These are phyloP conservation scores for Vanrija humicola DNA, from an alignment of 1,284 basidiomycete species.

Conservation along the genomic window DNA sequence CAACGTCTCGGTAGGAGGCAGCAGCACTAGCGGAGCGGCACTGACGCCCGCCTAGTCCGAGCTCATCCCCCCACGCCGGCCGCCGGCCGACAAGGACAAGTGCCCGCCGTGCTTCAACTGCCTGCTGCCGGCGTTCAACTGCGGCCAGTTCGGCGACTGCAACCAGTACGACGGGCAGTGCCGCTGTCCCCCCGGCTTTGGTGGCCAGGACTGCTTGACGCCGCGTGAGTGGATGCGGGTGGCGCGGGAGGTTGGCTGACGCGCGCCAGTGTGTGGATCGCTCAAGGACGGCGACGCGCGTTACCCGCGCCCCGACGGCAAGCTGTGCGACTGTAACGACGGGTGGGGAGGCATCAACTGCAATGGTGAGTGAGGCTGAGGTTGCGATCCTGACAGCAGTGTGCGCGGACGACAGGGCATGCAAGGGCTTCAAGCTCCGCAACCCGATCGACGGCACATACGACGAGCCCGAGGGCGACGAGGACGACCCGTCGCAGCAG, in stretches of 20 bases:
- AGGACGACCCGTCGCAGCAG: constrained; percentile 56
- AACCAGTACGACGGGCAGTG: constrained; percentile 85
- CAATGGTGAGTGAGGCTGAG: constrained; percentile 62
- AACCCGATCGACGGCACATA: constrained; percentile 24
- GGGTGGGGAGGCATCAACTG: constrained; percentile 96
- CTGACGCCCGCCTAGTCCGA: background rate
- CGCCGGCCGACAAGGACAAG: constrained; percentile 21
- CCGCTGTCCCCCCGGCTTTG: constrained; percentile 84
- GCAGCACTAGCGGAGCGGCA: background rate
- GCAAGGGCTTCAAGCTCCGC: constrained; percentile 66
- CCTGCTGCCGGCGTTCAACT: constrained; percentile 72
- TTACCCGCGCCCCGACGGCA: constrained; percentile 68
- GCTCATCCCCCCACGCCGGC: constrained; percentile 24
- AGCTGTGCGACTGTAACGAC: constrained; percentile 80
- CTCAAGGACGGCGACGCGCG: constrained; percentile 82
- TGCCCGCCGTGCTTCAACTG: constrained; percentile 75
- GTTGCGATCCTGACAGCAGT: constrained; percentile 54
- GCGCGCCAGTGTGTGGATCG: constrained; percentile 74
- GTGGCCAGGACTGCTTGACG: constrained; percentile 80
- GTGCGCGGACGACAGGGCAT: constrained; percentile 75
- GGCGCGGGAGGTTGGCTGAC: background rate
- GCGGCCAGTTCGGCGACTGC: constrained; percentile 80
- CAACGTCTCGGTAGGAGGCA: background rate
- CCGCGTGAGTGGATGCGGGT: constrained; percentile 60
- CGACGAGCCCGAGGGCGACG: constrained; percentile 48